phyloP scores from a whole-genome alignment of 2,329 filamentous ascomycete genomes.

The Macrophomina tecta region DNA sequence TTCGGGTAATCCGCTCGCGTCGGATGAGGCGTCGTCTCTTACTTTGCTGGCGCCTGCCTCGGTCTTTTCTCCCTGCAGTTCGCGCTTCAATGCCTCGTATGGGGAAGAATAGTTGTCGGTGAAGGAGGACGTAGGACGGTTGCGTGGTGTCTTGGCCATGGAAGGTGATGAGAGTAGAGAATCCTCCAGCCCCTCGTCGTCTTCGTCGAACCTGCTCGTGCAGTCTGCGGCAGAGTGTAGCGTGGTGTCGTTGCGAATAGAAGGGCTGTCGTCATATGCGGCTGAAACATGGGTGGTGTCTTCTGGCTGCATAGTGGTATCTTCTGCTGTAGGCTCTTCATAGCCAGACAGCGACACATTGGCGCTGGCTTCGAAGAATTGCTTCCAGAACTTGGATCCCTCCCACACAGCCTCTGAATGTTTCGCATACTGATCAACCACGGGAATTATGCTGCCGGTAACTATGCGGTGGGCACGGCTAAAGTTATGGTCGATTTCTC shows the following conservation, averaged over 20 bases:
- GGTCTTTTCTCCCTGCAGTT: constrained; percentile 58
- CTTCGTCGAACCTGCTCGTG: constrained; percentile 37
- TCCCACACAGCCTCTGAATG: constrained; percentile 96
- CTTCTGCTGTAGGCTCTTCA: constrained; percentile 75
- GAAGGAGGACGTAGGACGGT: constrained; percentile 47
- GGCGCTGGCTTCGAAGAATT: constrained; percentile 98
- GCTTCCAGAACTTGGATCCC: constrained; percentile 99
- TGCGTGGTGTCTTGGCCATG: constrained; percentile 60
- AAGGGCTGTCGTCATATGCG: constrained; percentile 44
- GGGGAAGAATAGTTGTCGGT: constrained; percentile 75
- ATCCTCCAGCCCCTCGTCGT: constrained; percentile 53
- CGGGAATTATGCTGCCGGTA: constrained; percentile 87
- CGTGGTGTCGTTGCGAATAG: constrained; percentile 45
- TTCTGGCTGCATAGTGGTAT: constrained; percentile 53
- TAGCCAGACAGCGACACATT: constrained; percentile 97
- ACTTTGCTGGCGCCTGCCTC: constrained; percentile 44
- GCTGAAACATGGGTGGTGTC: constrained; percentile 41
- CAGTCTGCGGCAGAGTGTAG: constrained; percentile 46
- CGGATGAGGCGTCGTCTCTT: constrained; percentile 29
- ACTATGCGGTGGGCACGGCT: constrained; percentile 96
- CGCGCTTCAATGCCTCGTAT: constrained; percentile 74
- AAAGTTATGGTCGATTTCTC: constrained; percentile 99
- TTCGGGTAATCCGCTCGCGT: constrained; percentile 36
- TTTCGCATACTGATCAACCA: constrained; percentile 94
- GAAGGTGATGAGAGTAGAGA: constrained; percentile 70